These are phyloP conservation scores for Colletotrichum tropicale DNA, from an alignment of 2,329 filamentous ascomycete genomes.

Conservation along the genomic window DNA sequence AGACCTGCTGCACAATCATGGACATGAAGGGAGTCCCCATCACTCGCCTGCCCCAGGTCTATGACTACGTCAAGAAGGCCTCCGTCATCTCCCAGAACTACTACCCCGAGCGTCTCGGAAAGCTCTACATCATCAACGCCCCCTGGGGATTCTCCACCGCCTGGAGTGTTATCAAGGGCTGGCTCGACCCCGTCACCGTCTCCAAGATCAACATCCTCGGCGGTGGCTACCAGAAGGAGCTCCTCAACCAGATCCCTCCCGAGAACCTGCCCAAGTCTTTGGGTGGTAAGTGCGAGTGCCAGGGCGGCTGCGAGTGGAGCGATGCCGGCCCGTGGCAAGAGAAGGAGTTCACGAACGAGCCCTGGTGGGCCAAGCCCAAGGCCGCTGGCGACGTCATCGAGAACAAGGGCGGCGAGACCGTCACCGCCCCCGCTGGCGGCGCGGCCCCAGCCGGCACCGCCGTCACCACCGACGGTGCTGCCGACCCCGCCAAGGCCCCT, in stretches of 20 bases:
- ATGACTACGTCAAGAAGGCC: constrained; percentile 84
- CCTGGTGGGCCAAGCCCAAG: constrained; percentile 65
- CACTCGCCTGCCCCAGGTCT: constrained; percentile 80
- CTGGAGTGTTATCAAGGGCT: constrained; percentile 87
- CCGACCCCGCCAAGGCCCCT: constrained; percentile 32
- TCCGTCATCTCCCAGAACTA: constrained; percentile 96
- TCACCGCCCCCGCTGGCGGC: constrained; percentile 31
- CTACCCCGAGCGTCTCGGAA: constrained; percentile 96
- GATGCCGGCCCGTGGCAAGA: constrained; percentile 92
- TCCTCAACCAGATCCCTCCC: constrained; percentile 81
- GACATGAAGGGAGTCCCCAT: constrained; percentile 95
- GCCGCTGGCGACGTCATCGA: constrained; percentile 38
- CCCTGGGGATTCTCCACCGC: constrained; percentile 92
- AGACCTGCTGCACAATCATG: constrained; percentile 99
- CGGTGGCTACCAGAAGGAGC: constrained; percentile 78
- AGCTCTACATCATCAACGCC: constrained; percentile 97
- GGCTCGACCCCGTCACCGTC: constrained; percentile 96
- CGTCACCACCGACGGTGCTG: constrained; percentile 32
- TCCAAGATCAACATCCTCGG: constrained; percentile 94
- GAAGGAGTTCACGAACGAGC: constrained; percentile 66
- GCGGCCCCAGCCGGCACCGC: constrained; percentile 35
- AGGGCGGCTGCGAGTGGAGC: constrained; percentile 82
- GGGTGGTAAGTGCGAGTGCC: constrained; percentile 83
- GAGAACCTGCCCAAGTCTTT: constrained; percentile 91
- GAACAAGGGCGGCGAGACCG: constrained; percentile 43